Percentiles rank a stretch among this genome's conserved stretches.
Conservation (phyloP, 2,329 filamentous ascomycete species). For the Tolypocladium paradoxum region DNA sequence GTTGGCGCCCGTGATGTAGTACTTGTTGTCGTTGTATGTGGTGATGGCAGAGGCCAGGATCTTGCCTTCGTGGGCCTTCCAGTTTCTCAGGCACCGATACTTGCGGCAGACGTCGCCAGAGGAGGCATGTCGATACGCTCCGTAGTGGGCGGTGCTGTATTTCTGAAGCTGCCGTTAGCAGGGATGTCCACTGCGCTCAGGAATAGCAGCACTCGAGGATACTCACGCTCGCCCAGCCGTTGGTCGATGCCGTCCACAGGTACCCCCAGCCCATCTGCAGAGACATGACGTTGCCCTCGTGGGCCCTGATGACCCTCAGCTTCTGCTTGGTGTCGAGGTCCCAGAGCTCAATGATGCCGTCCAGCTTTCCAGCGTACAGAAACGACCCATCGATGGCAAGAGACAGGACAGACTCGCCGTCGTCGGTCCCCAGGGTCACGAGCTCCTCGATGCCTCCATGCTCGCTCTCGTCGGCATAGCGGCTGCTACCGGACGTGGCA, state of each 20-base stretch:
- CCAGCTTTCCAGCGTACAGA: conserved; percentile 79
- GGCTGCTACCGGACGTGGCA: conserved; percentile 3
- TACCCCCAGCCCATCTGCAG: conserved; percentile 77
- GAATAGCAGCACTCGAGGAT: not conserved
- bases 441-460: conserved; percentile 57
- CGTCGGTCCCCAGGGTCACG: conserved; percentile 50
- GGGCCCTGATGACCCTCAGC: conserved; percentile 72
- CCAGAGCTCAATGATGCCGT: conserved; percentile 89
- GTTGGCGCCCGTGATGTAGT: conserved; percentile 91
- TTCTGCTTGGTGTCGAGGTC: conserved; percentile 91
- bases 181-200: rapidly evolving
- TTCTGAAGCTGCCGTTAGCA: conserved; percentile 31
- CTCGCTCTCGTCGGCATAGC: conserved; percentile 29
- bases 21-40: conserved; percentile 57
- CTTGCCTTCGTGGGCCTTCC: conserved; percentile 77
- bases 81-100: conserved; percentile 67
- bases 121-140: conserved; percentile 37
- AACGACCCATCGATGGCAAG: conserved; percentile 84
- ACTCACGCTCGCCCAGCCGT: conserved; percentile 71
- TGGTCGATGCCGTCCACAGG: conserved; percentile 81
- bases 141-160: conserved; percentile 56
- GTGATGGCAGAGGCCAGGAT: conserved; percentile 76
- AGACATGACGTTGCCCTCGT: conserved; percentile 74
- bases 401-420: conserved; percentile 58
- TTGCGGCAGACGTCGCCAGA: conserved; percentile 58